These are phyloP conservation scores for Colletotrichum cuscutae DNA, from an alignment of 2,329 filamentous ascomycete genomes.

Conservation along the genomic window DNA sequence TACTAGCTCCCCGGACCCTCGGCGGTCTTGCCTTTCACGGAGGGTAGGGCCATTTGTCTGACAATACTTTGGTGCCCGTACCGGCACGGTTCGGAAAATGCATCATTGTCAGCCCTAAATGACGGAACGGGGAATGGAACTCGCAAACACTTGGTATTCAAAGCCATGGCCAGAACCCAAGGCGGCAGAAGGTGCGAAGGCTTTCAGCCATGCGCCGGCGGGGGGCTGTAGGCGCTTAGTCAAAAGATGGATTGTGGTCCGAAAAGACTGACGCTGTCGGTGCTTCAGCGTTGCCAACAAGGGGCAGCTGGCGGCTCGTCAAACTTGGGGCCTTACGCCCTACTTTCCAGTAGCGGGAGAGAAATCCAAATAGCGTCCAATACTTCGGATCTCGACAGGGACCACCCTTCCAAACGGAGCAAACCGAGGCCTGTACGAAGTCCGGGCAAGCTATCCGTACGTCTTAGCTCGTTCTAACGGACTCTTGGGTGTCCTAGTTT, in stretches of 20 bases:
- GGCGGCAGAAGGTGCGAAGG: neutral
- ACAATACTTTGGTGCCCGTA: neutral
- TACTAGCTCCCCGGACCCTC: neutral
- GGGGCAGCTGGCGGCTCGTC: slow-evolving; percentile 9
- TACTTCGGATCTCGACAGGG: neutral
- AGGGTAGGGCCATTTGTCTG: neutral
- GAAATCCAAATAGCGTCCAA: too few relatives aligned
- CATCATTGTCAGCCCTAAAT: neutral
- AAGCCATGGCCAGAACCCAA: neutral
- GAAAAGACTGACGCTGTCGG: neutral
- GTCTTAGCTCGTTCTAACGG: neutral
- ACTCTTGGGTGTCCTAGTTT: neutral
- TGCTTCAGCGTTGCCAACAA: slow-evolving; percentile 3
- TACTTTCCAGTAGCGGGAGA: neutral
- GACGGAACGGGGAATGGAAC: neutral
- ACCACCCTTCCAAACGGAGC: neutral
- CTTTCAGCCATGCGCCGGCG: neutral
- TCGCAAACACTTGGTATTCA: neutral
- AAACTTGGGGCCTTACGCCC: neutral
- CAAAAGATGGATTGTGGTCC: neutral
- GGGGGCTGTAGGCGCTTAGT: neutral
- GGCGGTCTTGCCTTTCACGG: neutral
- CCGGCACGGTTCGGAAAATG: neutral
- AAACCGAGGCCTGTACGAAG: neutral
- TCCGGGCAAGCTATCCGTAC: neutral